Percentiles rank a stretch among this genome's conserved stretches.
Evolutionary conservation across 2,329 filamentous ascomycete species (phyloP).

Genomic region (Teratosphaeria zuluensis): DNA sequence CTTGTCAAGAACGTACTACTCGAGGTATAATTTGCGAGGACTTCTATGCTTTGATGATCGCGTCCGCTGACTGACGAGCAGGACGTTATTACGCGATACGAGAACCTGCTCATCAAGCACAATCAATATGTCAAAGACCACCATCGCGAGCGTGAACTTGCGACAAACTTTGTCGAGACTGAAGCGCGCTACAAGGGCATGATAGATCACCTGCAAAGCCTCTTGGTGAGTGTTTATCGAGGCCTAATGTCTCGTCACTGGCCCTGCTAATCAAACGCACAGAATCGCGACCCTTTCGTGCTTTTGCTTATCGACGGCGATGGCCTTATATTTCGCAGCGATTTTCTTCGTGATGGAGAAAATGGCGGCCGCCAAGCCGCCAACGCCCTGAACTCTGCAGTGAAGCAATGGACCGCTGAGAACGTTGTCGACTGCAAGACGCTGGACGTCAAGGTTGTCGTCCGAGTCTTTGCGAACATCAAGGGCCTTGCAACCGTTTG

Average conservation of each 20-base stretch:
- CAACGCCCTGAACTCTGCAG: constrained; percentile 40
- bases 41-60: neutral
- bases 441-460: constrained; percentile 39
- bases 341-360: constrained; percentile 24
- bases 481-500: constrained; percentile 35
- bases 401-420: constrained; percentile 35
- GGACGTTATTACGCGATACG: constrained; percentile 33
- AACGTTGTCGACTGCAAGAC: constrained; percentile 9
- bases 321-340: constrained; percentile 38
- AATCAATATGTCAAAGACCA: constrained; percentile 17
- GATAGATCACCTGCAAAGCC: constrained; percentile 3
- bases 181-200: constrained; percentile 1
- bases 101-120: constrained; percentile 26
- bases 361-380: constrained; percentile 50
- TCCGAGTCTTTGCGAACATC: constrained; percentile 37
- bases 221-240: neutral
- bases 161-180: neutral
- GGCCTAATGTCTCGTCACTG: neutral
- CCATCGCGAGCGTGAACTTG: constrained; percentile 15
- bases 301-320: constrained; percentile 54
- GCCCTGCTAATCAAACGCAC: neutral
- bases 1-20: constrained; percentile 24
- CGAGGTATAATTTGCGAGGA: constrained; percentile 12
- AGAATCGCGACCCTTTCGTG: constrained; percentile 47
- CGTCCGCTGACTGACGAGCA: constrained; percentile 8